Evolutionary conservation across 2,329 filamentous ascomycete genomes (phyloP), one percentile per base, ranked within the genome.

Genomic region (Aspergillus fischeri): DNA sequence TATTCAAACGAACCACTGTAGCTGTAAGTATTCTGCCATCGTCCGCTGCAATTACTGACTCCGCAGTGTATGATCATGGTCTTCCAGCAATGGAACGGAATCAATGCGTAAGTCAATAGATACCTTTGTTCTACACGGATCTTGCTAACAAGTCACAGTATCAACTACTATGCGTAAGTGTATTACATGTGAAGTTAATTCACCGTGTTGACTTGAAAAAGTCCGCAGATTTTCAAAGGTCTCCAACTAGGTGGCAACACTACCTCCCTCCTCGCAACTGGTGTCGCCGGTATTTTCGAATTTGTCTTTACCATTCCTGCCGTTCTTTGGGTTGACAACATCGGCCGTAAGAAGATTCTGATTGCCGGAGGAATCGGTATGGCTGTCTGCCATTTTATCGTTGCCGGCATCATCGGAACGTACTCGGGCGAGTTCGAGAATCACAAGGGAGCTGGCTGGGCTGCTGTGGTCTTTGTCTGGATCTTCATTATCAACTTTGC

Each of bases 401-500:
- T 91, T 55, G 87, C 87, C 1, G 79, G 84, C 42, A 88, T 91
- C 57, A 81, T 87, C 4, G 89, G 85, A 38, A 83, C 79, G 60
- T 85, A 86, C 67, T 74, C 84, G n/a, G 68, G 83, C 60, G 73
- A 79, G 3, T 92, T 87, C 79, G 68, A 72, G 0, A 68, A 76
- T 0, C 81, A 91, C 59, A 65, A 71, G 6, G 82, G 81, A 0
- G 86, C 87, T 0, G 88, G 88, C 1, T 92, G 89, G 89, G 88
- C 77, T 4, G 82, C 87, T 0, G 86, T 83, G 5, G 78, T 67
- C 0, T 74, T 77, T 56, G 70, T 77, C 5, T 91, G 88, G 88
- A 78, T 92, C 0, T 91, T 89, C 62, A 85, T 90, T 28, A 77
- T 90, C 29, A 83, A 89, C 71, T 92, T 92, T 66, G 89, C 86